Conservation (phyloP, 306 rosid genomes). For the Cyclanthera cordifolia region DNA sequence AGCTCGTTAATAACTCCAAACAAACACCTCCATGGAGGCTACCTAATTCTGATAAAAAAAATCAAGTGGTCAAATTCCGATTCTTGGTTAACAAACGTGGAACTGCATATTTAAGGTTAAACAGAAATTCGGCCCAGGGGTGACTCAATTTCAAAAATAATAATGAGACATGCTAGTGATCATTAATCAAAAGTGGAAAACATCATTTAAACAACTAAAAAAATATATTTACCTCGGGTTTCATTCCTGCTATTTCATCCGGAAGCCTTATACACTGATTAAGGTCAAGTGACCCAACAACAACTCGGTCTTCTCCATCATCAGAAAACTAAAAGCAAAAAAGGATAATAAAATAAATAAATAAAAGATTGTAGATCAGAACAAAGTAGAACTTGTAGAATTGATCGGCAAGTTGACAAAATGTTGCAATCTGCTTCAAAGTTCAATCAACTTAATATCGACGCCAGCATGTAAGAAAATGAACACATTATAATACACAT, state of each 20-base stretch:
- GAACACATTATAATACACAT: neutral
- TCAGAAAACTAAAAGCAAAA: slow-evolving; percentile 39
- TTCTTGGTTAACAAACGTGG: neutral
- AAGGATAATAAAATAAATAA: neutral
- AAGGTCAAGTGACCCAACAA: slow-evolving; percentile 73
- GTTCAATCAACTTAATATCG: neutral
- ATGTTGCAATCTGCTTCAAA: neutral
- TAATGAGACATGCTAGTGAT: neutral
- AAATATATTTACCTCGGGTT: slow-evolving; percentile 53
- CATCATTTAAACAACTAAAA: neutral
- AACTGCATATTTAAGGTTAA: neutral
- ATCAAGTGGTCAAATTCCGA: neutral
- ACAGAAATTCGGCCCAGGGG: neutral
- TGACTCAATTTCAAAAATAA: neutral
- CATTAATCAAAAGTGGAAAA: neutral
- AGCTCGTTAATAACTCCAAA: too few relatives aligned
- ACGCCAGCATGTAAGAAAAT: neutral
- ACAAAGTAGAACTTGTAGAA: neutral
- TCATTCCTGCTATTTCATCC: slow-evolving; percentile 70
- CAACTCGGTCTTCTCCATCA: slow-evolving; percentile 58
- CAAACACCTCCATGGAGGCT: too few relatives aligned
- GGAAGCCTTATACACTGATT: slow-evolving; percentile 79
- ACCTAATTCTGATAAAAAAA: neutral
- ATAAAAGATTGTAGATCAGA: neutral
- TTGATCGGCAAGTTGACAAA: neutral